Evolutionary conservation across 495 filamentous ascomycete species (phyloP).

Genomic region (Penicillium daleae): DNA sequence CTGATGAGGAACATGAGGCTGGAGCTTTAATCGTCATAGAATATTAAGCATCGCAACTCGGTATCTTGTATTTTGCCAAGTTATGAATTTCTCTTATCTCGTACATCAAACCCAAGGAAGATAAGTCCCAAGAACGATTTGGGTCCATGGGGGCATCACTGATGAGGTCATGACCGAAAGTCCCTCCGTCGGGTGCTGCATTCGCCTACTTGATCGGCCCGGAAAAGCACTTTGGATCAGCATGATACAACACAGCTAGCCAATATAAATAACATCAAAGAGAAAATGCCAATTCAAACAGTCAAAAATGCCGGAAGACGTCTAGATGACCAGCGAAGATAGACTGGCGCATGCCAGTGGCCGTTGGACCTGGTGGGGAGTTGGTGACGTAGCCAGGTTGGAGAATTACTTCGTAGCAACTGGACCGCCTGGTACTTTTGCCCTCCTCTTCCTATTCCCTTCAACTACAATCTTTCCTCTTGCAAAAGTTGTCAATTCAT

Average conservation of each 20-base stretch:
- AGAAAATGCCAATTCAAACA: not conserved
- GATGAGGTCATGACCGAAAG: not conserved
- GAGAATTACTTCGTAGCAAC: not conserved
- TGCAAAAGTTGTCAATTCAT: not conserved
- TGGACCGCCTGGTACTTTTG: not conserved
- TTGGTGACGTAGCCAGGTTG: constrained; percentile 10
- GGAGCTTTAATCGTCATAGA: too few species aligned
- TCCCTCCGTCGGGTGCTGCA: too few species aligned
- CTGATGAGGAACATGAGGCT: not conserved
- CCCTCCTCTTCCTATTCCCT: not conserved
- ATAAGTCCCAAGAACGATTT: not conserved
- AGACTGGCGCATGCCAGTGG: not conserved
- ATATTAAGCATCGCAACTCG: not conserved
- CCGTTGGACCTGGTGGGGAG: not conserved
- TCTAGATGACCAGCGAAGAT: not conserved
- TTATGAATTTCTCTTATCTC: not conserved
- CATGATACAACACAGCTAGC: not conserved
- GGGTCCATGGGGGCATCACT: not conserved
- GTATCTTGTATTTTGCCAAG: not conserved
- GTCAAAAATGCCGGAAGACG: not conserved
- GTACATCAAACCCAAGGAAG: not conserved
- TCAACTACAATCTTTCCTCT: not conserved
- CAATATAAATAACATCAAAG: not conserved
- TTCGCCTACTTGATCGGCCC: not conserved
- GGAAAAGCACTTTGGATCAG: not conserved